A percentile compares a stretch with the other conserved stretches of the same genome.
phyloP scores from a whole-genome alignment of 1,284 basidiomycete genomes.

The Mycena sp. region DNA sequence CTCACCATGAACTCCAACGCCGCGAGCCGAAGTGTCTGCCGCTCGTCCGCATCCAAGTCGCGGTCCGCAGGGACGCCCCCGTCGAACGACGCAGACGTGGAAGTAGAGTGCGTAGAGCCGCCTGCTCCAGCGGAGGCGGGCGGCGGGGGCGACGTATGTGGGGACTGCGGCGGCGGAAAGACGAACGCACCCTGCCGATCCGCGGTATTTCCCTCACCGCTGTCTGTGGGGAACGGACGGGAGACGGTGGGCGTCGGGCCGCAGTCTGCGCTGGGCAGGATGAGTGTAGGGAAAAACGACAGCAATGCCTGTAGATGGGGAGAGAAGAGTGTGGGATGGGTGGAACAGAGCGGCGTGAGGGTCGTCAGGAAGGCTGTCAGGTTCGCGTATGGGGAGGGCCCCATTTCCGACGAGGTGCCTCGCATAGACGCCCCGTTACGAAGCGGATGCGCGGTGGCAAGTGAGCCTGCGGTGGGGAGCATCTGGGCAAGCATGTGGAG shows the following conservation, averaged over 20 bases:
- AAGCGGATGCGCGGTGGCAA: slow-evolving; percentile 34
- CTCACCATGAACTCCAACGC: slow-evolving; percentile 83
- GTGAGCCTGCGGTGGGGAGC: slow-evolving; percentile 38
- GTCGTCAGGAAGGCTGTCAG: slow-evolving; percentile 73
- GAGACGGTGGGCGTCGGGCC: slow-evolving; percentile 80
- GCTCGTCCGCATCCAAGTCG: slow-evolving; percentile 49
- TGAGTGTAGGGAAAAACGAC: slow-evolving; percentile 70
- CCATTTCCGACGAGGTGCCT: slow-evolving; percentile 23
- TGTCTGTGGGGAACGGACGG: slow-evolving; percentile 62
- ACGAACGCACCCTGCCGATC: slow-evolving; percentile 53
- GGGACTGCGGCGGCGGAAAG: slow-evolving; percentile 57
- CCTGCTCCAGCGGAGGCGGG: slow-evolving; percentile 7
- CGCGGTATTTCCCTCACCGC: slow-evolving; percentile 30
- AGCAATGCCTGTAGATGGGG: slow-evolving; percentile 71
- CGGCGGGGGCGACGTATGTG: slow-evolving; percentile 1
- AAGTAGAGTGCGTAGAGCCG: slow-evolving; percentile 7
- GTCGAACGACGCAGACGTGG: slow-evolving; percentile 17
- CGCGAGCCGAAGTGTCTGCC: slow-evolving; percentile 66
- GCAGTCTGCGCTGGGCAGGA: slow-evolving; percentile 70
- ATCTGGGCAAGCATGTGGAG: slow-evolving; percentile 63
- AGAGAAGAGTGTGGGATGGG: slow-evolving; percentile 72
- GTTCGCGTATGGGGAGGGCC: slow-evolving; percentile 48
- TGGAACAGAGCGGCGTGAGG: slow-evolving; percentile 75
- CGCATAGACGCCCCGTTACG: slow-evolving; percentile 14
- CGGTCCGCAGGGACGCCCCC: slow-evolving; percentile 37